Conservation (phyloP, 768 basidiomycete genomes). For the Termitomyces eurrhizus region DNA sequence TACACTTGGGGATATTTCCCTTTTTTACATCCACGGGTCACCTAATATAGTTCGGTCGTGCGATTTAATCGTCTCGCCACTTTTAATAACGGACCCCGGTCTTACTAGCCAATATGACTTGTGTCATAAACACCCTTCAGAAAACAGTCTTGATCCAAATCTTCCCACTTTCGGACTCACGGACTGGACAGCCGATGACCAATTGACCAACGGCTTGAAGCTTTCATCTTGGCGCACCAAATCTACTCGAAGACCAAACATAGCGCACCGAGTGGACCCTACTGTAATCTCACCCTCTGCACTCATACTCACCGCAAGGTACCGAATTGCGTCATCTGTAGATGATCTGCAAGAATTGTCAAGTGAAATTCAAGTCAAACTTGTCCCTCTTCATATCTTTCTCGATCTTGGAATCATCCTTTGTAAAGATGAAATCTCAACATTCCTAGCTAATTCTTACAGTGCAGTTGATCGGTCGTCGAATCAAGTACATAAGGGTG, state of each 20-base stretch:
- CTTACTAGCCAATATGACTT: conserved; percentile 55
- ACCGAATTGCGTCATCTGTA: neutral
- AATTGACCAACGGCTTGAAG: conserved; percentile 42
- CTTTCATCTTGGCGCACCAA: conserved; percentile 61
- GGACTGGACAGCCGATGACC: conserved; percentile 56
- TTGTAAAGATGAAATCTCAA: conserved; percentile 33
- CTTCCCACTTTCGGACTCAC: conserved; percentile 56
- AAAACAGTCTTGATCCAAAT: conserved; percentile 17
- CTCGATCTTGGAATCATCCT: conserved; percentile 55
- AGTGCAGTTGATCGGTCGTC: neutral
- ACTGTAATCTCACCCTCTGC: conserved; percentile 4
- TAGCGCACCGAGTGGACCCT: conserved; percentile 2
- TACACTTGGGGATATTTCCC: conserved; percentile 43
- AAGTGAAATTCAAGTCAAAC: conserved; percentile 33
- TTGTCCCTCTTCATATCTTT: conserved; percentile 72
- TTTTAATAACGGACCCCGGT: conserved; percentile 72
- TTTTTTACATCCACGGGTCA: conserved; percentile 44
- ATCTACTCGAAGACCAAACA: conserved; percentile 23
- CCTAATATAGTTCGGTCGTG: conserved; percentile 6
- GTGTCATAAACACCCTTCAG: conserved; percentile 38
- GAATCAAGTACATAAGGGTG: conserved; percentile 9
- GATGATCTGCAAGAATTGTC: neutral
- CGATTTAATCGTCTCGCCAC: conserved; percentile 46
- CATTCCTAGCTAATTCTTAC: conserved; percentile 45
- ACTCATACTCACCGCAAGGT: conserved; percentile 5